A percentile compares a stretch with the other conserved stretches of the same genome.
These are phyloP conservation scores for Yamadazyma spencermartinsiae DNA, from an alignment of 1,139 yeast species.

Conservation along the genomic window DNA sequence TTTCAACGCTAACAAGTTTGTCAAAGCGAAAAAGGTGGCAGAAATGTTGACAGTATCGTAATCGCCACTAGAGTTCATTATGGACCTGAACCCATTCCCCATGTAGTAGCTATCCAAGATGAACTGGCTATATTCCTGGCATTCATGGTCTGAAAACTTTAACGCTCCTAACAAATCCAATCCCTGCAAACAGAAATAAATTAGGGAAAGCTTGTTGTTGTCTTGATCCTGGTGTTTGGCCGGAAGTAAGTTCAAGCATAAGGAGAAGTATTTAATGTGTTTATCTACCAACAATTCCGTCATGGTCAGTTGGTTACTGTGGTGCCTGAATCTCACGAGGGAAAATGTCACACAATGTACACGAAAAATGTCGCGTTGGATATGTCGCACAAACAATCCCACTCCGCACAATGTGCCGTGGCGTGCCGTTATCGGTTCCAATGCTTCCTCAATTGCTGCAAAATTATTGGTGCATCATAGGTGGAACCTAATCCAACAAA, in stretches of 20 bases:
- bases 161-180: constrained; percentile 51
- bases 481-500: too few species aligned
- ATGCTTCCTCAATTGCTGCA: too few species aligned
- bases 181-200: constrained; percentile 68
- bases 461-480: too few species aligned
- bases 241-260: constrained; percentile 54
- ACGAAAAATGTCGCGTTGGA: too few species aligned
- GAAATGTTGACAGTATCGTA: constrained; percentile 66
- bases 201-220: constrained; percentile 62
- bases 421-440: too few species aligned
- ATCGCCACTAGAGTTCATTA: constrained; percentile 28
- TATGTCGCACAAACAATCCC: too few species aligned
- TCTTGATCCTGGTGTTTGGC: constrained; percentile 55
- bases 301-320: constrained; percentile 2
- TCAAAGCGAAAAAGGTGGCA: constrained; percentile 67
- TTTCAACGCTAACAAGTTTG: constrained; percentile 47
- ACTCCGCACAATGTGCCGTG: too few species aligned
- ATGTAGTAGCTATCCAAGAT: constrained; percentile 50
- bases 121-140: constrained; percentile 39
- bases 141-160: constrained; percentile 26
- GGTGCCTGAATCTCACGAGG: neutral
- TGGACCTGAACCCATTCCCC: constrained; percentile 51
- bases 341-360: too few species aligned
- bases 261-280: constrained; percentile 52
- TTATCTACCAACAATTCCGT: constrained; percentile 24